phyloP scores from a whole-genome alignment of 768 basidiomycete genomes.

The Rubroboletus pulcherrimus region DNA sequence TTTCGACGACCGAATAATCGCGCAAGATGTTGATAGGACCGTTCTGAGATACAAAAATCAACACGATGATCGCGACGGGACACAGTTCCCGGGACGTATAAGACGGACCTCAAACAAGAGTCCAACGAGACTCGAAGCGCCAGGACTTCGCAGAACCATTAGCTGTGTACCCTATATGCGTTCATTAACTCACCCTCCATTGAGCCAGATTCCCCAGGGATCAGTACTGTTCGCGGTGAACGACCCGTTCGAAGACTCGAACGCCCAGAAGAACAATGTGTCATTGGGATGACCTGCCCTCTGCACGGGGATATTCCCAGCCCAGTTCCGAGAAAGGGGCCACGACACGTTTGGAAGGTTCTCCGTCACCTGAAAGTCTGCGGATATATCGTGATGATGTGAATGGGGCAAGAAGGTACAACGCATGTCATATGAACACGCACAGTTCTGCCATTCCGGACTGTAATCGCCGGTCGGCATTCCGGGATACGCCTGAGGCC shows the following conservation, averaged over 20 bases:
- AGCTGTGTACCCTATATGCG: too few species aligned
- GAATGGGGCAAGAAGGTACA: background rate
- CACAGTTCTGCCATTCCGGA: conserved; percentile 60
- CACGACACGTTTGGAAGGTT: conserved; percentile 58
- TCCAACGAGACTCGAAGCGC: too few species aligned
- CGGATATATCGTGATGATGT: background rate
- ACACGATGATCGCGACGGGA: too few species aligned
- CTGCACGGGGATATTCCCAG: conserved; percentile 62
- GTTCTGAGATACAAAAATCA: too few species aligned
- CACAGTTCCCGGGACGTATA: too few species aligned
- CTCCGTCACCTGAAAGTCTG: conserved; percentile 58
- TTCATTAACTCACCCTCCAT: too few species aligned
- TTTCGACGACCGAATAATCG: too few species aligned
- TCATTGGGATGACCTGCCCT: conserved; percentile 57
- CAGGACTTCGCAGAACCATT: too few species aligned
- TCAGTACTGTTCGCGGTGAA: conserved; percentile 38
- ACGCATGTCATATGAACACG: conserved; percentile 11
- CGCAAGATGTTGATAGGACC: too few species aligned
- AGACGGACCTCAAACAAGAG: too few species aligned
- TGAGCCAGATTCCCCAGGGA: too few species aligned
- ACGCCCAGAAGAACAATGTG: conserved; percentile 64
- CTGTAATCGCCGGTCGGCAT: conserved; percentile 45
- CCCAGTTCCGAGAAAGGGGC: conserved; percentile 44
- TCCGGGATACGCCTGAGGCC: conserved; percentile 41
- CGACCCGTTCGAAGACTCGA: conserved; percentile 54